Conservation (phyloP, 768 basidiomycete species). For the Clathrus columnatus region DNA sequence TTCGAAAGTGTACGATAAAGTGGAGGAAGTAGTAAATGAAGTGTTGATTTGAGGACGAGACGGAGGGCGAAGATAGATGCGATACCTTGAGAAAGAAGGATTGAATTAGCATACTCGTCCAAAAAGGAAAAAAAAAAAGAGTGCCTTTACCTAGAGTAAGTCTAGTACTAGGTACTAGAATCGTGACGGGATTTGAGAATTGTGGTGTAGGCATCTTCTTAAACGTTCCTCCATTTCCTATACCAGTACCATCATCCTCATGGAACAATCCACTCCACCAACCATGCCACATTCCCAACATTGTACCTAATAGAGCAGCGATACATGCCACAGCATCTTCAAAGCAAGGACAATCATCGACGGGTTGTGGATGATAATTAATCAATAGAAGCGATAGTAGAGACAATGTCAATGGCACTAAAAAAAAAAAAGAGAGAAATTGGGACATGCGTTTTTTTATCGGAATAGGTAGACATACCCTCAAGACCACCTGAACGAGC, state of each 20-base stretch:
- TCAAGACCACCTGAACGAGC: slow-evolving; percentile 21
- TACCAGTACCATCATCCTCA: slow-evolving; percentile 33
- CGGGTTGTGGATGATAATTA: slow-evolving; percentile 88
- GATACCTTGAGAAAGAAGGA: slow-evolving; percentile 42
- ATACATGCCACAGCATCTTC: slow-evolving; percentile 93
- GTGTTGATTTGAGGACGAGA: slow-evolving; percentile 66
- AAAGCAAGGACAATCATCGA: slow-evolving; percentile 96
- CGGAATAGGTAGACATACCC: slow-evolving; percentile 18
- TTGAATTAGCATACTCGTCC: slow-evolving; percentile 28
- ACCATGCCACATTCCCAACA: slow-evolving; percentile 59
- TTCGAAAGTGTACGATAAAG: slow-evolving; percentile 69
- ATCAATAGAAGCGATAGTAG: slow-evolving; percentile 63
- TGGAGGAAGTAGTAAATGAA: slow-evolving; percentile 73
- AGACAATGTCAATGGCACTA: slow-evolving; percentile 17
- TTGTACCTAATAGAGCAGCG: slow-evolving; percentile 72
- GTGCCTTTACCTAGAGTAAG: slow-evolving; percentile 30
- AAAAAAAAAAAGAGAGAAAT: slow-evolving; percentile 13
- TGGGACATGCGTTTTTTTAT: slow-evolving; percentile 7
- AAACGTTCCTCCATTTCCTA: slow-evolving; percentile 20
- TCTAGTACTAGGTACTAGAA: slow-evolving; percentile 29
- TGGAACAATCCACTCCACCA: slow-evolving; percentile 17
- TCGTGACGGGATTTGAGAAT: slow-evolving; percentile 24
- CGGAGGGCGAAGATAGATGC: slow-evolving; percentile 81
- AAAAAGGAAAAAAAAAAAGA: neutral
- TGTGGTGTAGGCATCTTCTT: slow-evolving; percentile 19